A percentile compares a stretch with the other conserved stretches of the same genome.
Conservation (phyloP, 257 asterid genomes). For the Nicotiana attenuata region DNA sequence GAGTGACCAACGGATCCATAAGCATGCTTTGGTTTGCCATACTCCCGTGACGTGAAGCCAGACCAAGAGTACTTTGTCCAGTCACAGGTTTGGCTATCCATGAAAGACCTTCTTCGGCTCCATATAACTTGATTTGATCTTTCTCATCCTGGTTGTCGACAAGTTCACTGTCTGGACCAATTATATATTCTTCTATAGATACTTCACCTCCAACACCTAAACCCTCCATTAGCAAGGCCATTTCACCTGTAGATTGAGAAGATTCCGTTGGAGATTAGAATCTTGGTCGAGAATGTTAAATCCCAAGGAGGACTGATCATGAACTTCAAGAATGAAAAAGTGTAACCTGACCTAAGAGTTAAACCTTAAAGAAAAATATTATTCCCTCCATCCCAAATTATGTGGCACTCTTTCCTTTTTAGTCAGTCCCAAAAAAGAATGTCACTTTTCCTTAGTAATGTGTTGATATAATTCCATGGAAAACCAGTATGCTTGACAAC, state of each 20-base stretch:
- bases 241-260: constrained; percentile 57
- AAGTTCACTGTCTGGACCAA: constrained; percentile 70
- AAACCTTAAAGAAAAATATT: neutral
- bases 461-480: neutral
- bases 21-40: constrained; percentile 40
- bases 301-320: neutral
- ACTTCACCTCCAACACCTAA: constrained; percentile 75
- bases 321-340: neutral
- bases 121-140: constrained; percentile 67
- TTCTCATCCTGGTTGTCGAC: constrained; percentile 43
- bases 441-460: no score
- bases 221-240: constrained; percentile 91
- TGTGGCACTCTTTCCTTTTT: no score
- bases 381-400: no score
- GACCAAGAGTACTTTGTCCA: constrained; percentile 65
- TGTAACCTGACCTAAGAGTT: neutral
- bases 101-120: constrained; percentile 94
- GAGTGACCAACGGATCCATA: constrained; percentile 84
- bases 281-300: neutral
- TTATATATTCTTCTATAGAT: constrained; percentile 78
- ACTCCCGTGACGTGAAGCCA: constrained; percentile 81
- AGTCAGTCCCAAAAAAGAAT: no score
- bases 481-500: neutral
- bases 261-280: neutral
- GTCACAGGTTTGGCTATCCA: constrained; percentile 89